phyloP scores from a whole-genome alignment of 2,329 filamentous ascomycete species.

The Cladorrhinum sp. region DNA sequence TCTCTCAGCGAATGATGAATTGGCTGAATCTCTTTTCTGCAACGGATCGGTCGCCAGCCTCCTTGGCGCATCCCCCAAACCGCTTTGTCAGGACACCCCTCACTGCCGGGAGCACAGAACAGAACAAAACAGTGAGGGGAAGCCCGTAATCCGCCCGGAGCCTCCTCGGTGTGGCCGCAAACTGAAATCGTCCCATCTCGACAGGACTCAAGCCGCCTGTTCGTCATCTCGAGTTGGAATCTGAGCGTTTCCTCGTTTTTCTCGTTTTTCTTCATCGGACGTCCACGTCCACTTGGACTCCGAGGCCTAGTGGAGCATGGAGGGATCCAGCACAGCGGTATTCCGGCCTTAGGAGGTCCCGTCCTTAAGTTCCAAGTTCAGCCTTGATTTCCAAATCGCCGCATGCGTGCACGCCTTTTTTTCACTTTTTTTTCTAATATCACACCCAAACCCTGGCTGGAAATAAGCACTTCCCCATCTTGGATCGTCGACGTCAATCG shows the following conservation, averaged over 20 bases:
- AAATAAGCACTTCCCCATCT: neutral
- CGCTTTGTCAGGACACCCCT: neutral
- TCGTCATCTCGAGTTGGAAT: constrained; percentile 13
- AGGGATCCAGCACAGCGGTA: neutral
- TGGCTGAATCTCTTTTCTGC: constrained; percentile 2
- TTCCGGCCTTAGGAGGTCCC: neutral
- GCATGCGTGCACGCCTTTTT: neutral
- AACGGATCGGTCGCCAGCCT: constrained; percentile 10
- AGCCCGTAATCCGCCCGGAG: neutral
- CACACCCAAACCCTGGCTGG: neutral
- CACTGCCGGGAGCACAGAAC: neutral
- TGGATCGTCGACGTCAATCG: constrained; percentile 21
- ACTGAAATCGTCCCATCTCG: neutral
- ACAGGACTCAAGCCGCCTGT: constrained; percentile 3
- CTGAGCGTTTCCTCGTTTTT: constrained; percentile 1
- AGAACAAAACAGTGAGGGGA: neutral
- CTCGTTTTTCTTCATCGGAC: neutral
- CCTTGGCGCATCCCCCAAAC: neutral
- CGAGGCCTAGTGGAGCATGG: neutral
- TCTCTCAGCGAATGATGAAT: neutral
- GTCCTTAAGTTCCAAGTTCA: neutral
- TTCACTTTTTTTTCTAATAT: neutral
- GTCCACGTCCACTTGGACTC: neutral
- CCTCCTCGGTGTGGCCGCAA: constrained; percentile 7
- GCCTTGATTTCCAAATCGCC: neutral